phyloP scores from a whole-genome alignment of 2,329 filamentous ascomycete species.

The Ophiostoma novo-ulmi region DNA sequence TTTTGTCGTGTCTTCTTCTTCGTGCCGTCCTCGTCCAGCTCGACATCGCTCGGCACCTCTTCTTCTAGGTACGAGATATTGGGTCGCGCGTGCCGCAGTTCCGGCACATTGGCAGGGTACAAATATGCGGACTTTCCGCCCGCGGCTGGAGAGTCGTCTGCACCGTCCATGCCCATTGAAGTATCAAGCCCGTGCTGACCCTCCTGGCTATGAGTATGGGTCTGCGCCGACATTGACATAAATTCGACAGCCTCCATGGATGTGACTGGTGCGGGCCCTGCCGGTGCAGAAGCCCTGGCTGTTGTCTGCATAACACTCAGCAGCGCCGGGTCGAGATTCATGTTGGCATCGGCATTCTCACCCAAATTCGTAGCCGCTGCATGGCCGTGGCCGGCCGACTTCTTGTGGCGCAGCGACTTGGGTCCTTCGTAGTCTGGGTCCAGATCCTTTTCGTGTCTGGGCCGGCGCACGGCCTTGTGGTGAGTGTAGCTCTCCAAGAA shows the following conservation, averaged over 20 bases:
- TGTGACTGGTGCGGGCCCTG: not conserved
- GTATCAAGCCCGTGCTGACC: not conserved
- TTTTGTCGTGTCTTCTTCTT: constrained; percentile 17
- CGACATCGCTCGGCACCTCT: constrained; percentile 21
- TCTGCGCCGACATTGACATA: not conserved
- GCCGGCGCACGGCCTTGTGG: constrained; percentile 48
- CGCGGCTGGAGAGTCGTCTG: constrained; percentile 16
- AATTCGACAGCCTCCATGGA: constrained; percentile 7
- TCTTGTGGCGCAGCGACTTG: constrained; percentile 41
- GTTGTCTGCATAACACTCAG: constrained; percentile 29
- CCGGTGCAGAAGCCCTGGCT: not conserved
- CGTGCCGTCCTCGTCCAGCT: constrained; percentile 17
- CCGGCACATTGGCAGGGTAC: constrained; percentile 21
- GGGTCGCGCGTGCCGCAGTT: constrained; percentile 25
- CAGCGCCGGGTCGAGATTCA: constrained; percentile 52
- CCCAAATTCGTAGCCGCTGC: constrained; percentile 17
- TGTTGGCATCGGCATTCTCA: constrained; percentile 33
- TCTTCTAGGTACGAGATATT: constrained; percentile 23
- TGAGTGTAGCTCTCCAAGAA: constrained; percentile 52
- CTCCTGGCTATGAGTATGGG: not conserved
- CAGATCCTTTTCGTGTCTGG: constrained; percentile 48
- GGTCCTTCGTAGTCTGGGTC: constrained; percentile 50
- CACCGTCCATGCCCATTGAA: constrained; percentile 25
- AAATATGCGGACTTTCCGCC: not conserved
- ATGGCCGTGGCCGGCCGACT: constrained; percentile 33